These are phyloP conservation scores for Physocladia obscura DNA, from an alignment of 192 early-diverging fungal species.

Conservation along the genomic window DNA sequence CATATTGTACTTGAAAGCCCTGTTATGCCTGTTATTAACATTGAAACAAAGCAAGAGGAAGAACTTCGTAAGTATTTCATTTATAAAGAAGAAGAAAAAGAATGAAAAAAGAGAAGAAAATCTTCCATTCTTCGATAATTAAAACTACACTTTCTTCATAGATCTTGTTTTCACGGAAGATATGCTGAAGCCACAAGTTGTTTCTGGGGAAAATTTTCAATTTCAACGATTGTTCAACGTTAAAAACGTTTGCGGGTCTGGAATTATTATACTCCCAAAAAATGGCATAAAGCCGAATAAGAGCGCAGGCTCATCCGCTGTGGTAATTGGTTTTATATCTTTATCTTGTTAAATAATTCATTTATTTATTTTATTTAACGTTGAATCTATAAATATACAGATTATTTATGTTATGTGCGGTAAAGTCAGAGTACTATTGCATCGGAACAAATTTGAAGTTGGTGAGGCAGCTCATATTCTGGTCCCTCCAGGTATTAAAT, in stretches of 20 bases:
- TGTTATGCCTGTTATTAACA: slow-evolving; percentile 32
- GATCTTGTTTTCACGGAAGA: slow-evolving; percentile 42
- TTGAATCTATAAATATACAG: slow-evolving; percentile 9
- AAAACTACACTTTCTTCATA: not conserved
- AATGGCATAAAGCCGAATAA: slow-evolving; percentile 53
- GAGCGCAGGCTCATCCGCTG: slow-evolving; percentile 40
- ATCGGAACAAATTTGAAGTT: slow-evolving; percentile 48
- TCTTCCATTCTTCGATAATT: not conserved
- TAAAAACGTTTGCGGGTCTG: slow-evolving; percentile 50
- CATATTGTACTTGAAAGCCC: not conserved
- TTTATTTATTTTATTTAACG: not conserved
- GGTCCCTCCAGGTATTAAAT: slow-evolving; percentile 32
- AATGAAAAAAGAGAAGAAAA: too few species aligned
- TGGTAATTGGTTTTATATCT: slow-evolving; percentile 38
- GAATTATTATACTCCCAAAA: slow-evolving; percentile 53
- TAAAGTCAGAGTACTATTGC: slow-evolving; percentile 39
- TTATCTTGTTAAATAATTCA: not conserved
- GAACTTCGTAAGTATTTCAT: slow-evolving; percentile 24
- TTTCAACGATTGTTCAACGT: slow-evolving; percentile 58
- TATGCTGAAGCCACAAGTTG: slow-evolving; percentile 31
- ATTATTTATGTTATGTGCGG: slow-evolving; percentile 42
- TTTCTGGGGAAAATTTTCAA: slow-evolving; percentile 35
- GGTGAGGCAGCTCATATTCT: slow-evolving; percentile 43
- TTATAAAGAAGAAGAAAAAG: too few species aligned
- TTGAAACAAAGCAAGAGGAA: slow-evolving; percentile 31